Evolutionary conservation across 2,329 filamentous ascomycete species (phyloP), one percentile per base, ranked within the genome.

Genomic region (Neurospora sp.): DNA sequence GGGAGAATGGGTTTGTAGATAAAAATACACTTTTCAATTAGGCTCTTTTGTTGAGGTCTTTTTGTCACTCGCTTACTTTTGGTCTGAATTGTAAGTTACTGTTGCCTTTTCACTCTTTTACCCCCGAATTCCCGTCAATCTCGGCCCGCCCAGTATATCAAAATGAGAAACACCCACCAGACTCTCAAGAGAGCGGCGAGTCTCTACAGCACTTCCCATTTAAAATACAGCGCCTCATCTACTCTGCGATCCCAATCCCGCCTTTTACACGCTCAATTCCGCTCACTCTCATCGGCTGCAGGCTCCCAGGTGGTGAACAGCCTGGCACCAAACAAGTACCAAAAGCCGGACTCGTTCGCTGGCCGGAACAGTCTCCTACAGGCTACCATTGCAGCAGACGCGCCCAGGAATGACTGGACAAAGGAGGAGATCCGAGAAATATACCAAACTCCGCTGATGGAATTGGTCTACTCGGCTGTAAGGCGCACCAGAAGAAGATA

Each of bases 381-480:
- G 7, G 79, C 81, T 74, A 91, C 91, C 9, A 83, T 91, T 28
- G 82, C 85, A 66, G 89, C 90, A 28, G 85, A 81, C 1, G 81
- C 78, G 6, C 87, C 91, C 13, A 85, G 92, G 67, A 90, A 89
- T 76, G 86, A 90, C 79, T 97, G 93, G 93, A 92, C 92, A 6
- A 88, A 86, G 73, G 89, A 94, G 73, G 91, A 97, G 81, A 93
- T 97, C 72, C 83, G 90, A 10, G 87, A 91, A 73, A 90, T 97
- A 75, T 96, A 96, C 81, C 87, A 94, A 77, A 90, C 90, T 68
- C 92, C 93, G 17, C 82, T 96, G 78, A 90, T 94, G 83, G 91
- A 95, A 77, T 82, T 97, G 76, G 86, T 90, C 9, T 91, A 89
- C 79, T 89, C 91, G 78, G 87, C 92, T 72, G 92, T 93, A 80